These are phyloP conservation scores for Thelonectria rubi DNA, from an alignment of 2,329 filamentous ascomycete species.

Conservation along the genomic window DNA sequence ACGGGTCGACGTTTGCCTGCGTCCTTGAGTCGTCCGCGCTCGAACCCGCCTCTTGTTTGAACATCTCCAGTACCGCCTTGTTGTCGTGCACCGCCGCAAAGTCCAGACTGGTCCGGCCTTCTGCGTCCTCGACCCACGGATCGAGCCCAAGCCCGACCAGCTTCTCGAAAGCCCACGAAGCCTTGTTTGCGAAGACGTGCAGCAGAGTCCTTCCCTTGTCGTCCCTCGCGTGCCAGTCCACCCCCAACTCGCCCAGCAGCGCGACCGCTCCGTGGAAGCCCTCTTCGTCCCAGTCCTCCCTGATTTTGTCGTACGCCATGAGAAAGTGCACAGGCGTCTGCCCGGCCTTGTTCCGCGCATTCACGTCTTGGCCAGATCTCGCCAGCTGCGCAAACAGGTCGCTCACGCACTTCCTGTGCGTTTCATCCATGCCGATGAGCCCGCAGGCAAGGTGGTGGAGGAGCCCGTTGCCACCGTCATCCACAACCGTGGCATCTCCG, in stretches of 20 bases:
- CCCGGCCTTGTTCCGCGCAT: constrained; percentile 27
- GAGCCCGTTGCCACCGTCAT: constrained; percentile 19
- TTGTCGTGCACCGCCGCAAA: constrained; percentile 17
- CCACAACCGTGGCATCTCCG: constrained; percentile 22
- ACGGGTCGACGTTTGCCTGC: no score
- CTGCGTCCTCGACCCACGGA: constrained; percentile 25
- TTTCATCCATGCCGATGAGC: not conserved
- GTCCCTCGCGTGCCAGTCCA: constrained; percentile 30
- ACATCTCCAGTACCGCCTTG: constrained; percentile 21
- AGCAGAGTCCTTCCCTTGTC: constrained; percentile 20
- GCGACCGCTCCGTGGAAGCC: not conserved
- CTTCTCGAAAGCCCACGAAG: constrained; percentile 13
- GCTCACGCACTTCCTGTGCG: constrained; percentile 15
- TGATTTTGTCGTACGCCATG: no score
- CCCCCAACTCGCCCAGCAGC: constrained; percentile 16
- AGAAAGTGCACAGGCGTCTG: constrained; percentile 27
- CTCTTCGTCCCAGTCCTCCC: no score
- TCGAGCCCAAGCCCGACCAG: constrained; percentile 23
- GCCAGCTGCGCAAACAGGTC: constrained; percentile 19
- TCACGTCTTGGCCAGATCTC: constrained; percentile 25
- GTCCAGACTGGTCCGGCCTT: constrained; percentile 28
- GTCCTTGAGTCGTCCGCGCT: not conserved
- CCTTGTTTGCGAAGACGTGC: constrained; percentile 4
- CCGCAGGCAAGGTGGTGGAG: not conserved
- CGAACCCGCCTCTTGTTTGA: constrained; percentile 8